A percentile compares a stretch with the other conserved stretches of the same genome.
These are phyloP conservation scores for Cryptosporidium meleagridis DNA, from an alignment of 169 alveolate species.

Conservation along the genomic window DNA sequence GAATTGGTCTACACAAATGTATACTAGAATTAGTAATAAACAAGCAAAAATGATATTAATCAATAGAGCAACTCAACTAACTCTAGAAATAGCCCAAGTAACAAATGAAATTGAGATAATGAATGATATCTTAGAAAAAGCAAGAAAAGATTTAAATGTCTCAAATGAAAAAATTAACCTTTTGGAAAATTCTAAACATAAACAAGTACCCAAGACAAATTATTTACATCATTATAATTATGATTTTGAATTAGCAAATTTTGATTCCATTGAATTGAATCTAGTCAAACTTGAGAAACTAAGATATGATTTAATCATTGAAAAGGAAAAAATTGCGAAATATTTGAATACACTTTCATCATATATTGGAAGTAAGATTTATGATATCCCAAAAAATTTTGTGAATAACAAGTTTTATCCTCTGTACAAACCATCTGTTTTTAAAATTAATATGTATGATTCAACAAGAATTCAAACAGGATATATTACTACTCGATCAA, in stretches of 20 bases:
- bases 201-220: not conserved
- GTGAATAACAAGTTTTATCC: conserved; percentile 12
- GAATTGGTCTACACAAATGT: conserved; percentile 66
- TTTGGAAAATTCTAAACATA: not conserved
- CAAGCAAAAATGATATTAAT: conserved; percentile 54
- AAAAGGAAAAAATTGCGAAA: conserved; percentile 23
- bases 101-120: conserved; percentile 65
- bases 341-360: not conserved
- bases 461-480: conserved; percentile 3
- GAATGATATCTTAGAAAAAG: conserved; percentile 41
- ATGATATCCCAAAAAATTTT: conserved; percentile 34
- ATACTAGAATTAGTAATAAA: conserved; percentile 33
- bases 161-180: not conserved
- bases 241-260: conserved; percentile 32
- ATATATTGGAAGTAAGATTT: conserved; percentile 45
- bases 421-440: conserved; percentile 44
- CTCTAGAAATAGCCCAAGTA: conserved; percentile 59
- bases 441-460: conserved; percentile 22
- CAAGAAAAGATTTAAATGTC: not conserved
- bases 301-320: conserved; percentile 30
- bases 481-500: conserved; percentile 4
- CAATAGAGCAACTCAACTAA: conserved; percentile 31
- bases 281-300: conserved; percentile 38
- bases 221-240: conserved; percentile 38
- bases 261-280: conserved; percentile 13